Base-by-base conservation (phyloP, 139 green algal genomes). In the Chlamydomonas incerta region DNA sequence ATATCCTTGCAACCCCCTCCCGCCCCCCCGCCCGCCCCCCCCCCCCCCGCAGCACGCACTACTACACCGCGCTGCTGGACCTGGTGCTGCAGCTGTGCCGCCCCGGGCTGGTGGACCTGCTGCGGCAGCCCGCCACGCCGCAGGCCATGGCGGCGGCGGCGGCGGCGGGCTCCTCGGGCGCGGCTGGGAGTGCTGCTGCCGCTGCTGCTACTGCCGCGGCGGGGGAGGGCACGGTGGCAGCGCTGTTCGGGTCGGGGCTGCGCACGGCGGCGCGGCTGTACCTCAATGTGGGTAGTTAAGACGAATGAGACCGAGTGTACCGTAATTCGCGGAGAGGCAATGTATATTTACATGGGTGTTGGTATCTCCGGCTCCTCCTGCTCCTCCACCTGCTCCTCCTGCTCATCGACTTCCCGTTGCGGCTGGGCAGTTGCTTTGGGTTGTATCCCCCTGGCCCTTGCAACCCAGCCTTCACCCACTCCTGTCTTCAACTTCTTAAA, bases 31-130 rank as follows among this genome's bases (percentile, higher is more conserved):
- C 33, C 67, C 67, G 41, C 37, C 26, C 26, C 24, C 26, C 72
- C 47, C 47, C 70, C 23, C 29, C 57, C 8, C 41, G 14, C 31
- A 72, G 91, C 80, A 72, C 77, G 34, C 50, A 41, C 21, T 96
- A 91, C 73, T 96, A 93, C 80, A 79, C 57, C 34, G 71, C 88
- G 21, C 74, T 96, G 35, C 89, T 96, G 46, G 35, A 10, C 26
- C 87, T 93, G 70, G 18, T 90, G 4, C 79, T 68, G 35, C 73
- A 90, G 69, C 80, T 96, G 73, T 92, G 87, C 57, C 69, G 63
- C 29, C 80, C 88, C 11, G 52, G 20, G 14, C 88, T 83, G 1
- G 65, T 71, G 0, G 23, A 73, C 15, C 62, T 94, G 66, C 83
- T 94, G 81, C 50, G 35, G 50, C 65, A 60, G 60, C 70, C 72